phyloP scores from a whole-genome alignment of 2,329 filamentous ascomycete genomes.

The Alternaria panax region DNA sequence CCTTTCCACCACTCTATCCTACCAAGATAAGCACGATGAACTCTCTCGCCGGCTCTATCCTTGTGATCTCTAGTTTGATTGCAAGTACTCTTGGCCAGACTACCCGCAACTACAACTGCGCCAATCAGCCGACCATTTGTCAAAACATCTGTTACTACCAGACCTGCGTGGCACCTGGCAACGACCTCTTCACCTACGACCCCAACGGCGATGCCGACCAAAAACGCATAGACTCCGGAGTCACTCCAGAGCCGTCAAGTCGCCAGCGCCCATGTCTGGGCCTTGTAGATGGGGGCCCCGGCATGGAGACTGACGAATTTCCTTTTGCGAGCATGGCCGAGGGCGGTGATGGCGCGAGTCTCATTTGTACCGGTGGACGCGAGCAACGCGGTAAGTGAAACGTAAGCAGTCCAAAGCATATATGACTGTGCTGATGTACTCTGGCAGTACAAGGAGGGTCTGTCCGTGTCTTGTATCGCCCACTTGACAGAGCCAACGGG shows the following conservation, averaged over 20 bases:
- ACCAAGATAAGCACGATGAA: not conserved
- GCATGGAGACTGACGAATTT: not conserved
- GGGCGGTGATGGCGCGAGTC: not conserved
- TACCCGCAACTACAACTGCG: not conserved
- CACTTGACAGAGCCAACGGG: not conserved
- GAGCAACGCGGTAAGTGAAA: not conserved
- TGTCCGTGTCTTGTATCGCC: not conserved
- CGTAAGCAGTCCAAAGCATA: not conserved
- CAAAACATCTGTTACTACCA: not conserved
- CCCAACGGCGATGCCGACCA: not conserved
- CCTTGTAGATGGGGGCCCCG: not conserved
- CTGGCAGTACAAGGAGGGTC: not conserved
- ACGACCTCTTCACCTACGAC: not conserved
- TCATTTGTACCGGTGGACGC: not conserved
- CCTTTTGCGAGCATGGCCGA: not conserved
- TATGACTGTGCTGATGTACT: not conserved
- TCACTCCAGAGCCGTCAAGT: not conserved
- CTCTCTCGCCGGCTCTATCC: not conserved
- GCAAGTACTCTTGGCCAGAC: not conserved
- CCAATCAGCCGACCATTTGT: not conserved
- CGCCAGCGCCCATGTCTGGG: not conserved
- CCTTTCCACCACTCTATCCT: not conserved
- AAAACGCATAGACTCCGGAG: not conserved
- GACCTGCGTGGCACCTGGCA: not conserved
- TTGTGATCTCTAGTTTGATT: not conserved